These are phyloP conservation scores for Anethum foeniculum DNA, from an alignment of 140 eudicot genomes.

Conservation along the genomic window DNA sequence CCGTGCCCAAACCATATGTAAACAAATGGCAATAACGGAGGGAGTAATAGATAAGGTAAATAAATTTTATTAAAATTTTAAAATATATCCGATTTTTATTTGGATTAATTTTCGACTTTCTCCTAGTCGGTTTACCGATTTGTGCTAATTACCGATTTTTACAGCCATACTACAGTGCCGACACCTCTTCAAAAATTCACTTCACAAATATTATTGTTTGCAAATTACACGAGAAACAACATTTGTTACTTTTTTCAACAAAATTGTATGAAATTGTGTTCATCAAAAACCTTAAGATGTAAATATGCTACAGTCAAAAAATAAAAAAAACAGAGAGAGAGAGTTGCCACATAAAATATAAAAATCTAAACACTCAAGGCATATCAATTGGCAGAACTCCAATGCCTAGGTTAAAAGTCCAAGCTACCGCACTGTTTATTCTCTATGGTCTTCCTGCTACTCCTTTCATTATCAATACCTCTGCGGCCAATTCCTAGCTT, in stretches of 20 bases:
- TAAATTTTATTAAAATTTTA: no score
- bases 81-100: no score
- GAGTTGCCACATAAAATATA: no score
- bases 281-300: background rate
- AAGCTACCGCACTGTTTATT: conserved; percentile 78
- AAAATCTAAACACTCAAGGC: background rate
- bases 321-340: background rate
- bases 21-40: no score
- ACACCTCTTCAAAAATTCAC: no score
- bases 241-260: background rate
- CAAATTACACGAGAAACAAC: background rate
- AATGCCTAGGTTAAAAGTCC: conserved; percentile 39
- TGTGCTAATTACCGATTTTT: no score
- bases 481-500: conserved; percentile 89
- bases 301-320: background rate
- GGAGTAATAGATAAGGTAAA: no score
- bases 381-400: background rate
- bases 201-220: no score
- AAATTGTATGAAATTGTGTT: background rate
- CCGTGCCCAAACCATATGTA: no score
- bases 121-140: no score
- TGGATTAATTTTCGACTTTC: no score
- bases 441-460: conserved; percentile 38
- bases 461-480: conserved; percentile 36
- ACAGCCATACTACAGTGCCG: no score